Percentiles rank a stretch among this genome's conserved stretches.
phyloP scores from a whole-genome alignment of 1,284 basidiomycete species.

The Xanthoconium separans region DNA sequence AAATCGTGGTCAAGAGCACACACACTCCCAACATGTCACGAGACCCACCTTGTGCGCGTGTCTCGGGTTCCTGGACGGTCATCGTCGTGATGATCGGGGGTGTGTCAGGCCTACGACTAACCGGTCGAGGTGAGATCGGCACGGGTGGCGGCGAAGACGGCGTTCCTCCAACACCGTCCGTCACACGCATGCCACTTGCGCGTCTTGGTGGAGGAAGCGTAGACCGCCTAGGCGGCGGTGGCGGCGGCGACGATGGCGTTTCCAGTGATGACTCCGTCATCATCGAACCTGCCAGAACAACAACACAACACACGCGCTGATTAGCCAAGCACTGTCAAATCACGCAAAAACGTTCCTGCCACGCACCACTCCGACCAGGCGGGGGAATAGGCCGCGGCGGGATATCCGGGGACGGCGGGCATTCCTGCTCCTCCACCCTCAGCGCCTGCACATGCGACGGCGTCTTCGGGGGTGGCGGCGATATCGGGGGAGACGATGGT shows the following conservation, averaged over 20 bases:
- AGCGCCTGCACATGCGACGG: conserved; percentile 16
- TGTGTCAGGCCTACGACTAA: conserved; percentile 13
- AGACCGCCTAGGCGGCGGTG: conserved; percentile 15
- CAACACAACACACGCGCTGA: background rate
- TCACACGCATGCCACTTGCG: conserved; percentile 14
- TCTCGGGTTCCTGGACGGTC: conserved; percentile 4
- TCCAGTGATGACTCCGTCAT: conserved; percentile 2
- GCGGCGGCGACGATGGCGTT: background rate
- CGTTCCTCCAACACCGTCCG: conserved; percentile 6
- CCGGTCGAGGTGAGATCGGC: conserved; percentile 17
- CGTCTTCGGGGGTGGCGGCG: conserved; percentile 13
- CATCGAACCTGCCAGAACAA: conserved; percentile 12
- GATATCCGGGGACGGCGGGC: conserved; percentile 28
- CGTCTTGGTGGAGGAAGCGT: conserved; percentile 24
- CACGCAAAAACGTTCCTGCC: background rate
- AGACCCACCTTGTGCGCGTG: conserved; percentile 10
- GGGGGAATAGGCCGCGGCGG: conserved; percentile 31
- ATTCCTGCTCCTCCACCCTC: conserved; percentile 25
- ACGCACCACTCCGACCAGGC: conserved; percentile 29
- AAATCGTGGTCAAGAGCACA: background rate
- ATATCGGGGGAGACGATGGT: conserved; percentile 16
- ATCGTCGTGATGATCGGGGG: conserved; percentile 29
- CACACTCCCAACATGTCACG: too few species aligned
- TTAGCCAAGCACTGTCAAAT: conserved; percentile 8
- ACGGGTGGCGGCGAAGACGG: conserved; percentile 19